Evolutionary conservation across 2,329 filamentous ascomycete species (phyloP).

Genomic region (Exophiala viscosa): DNA sequence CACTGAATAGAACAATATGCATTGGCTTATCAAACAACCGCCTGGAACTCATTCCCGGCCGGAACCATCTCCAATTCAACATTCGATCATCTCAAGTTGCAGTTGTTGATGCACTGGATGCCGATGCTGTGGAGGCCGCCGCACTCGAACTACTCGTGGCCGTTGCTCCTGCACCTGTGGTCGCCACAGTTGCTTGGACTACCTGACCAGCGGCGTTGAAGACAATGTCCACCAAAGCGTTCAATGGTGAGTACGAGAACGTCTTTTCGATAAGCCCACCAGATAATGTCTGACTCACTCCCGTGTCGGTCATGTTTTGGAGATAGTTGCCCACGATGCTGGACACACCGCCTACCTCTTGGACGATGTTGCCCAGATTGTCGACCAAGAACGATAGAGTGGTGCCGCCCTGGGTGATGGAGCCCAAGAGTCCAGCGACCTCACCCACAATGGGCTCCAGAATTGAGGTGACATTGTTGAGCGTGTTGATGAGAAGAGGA

Average conservation of each 20-base stretch:
- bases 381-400: constrained; percentile 57
- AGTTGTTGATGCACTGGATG: no score
- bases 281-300: constrained; percentile 19
- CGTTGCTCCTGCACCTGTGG: constrained; percentile 5
- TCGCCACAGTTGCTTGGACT: constrained; percentile 42
- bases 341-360: constrained; percentile 54
- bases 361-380: constrained; percentile 61
- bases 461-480: constrained; percentile 53
- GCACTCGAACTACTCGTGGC: no score
- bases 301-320: constrained; percentile 56
- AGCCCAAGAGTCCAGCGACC: constrained; percentile 57
- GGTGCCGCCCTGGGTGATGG: constrained; percentile 54
- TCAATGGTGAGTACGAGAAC: constrained; percentile 51
- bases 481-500: constrained; percentile 55
- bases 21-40: no score
- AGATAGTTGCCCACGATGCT: constrained; percentile 57
- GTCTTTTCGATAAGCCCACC: constrained; percentile 45
- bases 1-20: no score
- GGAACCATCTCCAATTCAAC: no score
- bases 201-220: constrained; percentile 55
- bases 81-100: no score
- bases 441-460: constrained; percentile 54
- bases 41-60: no score
- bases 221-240: constrained; percentile 53
- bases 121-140: no score